These are phyloP conservation scores for Cunninghamia lanceolata DNA, from an alignment of 75 land plant genomes.

Conservation along the genomic window DNA sequence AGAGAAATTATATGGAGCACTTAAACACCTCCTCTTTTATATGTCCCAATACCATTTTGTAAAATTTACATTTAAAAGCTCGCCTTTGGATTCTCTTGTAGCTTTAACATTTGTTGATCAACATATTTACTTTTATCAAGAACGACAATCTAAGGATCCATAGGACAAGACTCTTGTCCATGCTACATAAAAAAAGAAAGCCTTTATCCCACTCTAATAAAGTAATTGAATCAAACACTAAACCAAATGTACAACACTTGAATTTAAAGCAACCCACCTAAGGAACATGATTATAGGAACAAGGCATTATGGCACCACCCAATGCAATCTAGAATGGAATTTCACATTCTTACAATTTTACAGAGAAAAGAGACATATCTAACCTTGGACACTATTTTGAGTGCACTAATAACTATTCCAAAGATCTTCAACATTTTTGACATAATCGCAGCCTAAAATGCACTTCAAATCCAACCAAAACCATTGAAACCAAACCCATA, in stretches of 20 bases:
- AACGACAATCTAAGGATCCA: conserved; percentile 89
- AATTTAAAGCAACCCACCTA: conserved; percentile 48
- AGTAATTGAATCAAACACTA: too few relatives aligned
- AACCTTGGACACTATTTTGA: conserved; percentile 91
- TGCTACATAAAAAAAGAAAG: conserved; percentile 38
- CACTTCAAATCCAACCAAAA: too few relatives aligned
- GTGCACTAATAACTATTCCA: conserved; percentile 91
- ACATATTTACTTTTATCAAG: conserved; percentile 98
- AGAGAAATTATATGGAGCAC: too few relatives aligned
- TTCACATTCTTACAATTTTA: conserved; percentile 86
- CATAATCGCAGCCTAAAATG: conserved; percentile 73
- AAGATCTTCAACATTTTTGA: conserved; percentile 90
- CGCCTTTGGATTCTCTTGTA: conserved; percentile 99
- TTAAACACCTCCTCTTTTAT: too few relatives aligned
- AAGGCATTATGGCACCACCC: conserved; percentile 95
- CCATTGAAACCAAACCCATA: too few relatives aligned
- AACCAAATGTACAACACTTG: too few relatives aligned
- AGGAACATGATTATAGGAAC: conserved; percentile 86
- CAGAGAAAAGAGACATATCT: conserved; percentile 87
- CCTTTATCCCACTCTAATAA: neutral
- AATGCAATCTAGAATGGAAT: conserved; percentile 92
- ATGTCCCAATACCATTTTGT: too few relatives aligned
- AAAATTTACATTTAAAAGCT: neutral
- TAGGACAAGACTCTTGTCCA: conserved; percentile 95
- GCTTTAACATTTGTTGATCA: conserved; percentile 92